A percentile compares a stretch with the other conserved stretches of the same genome.
These are phyloP conservation scores for Arxiozyma slooffiae DNA, from an alignment of 1,139 yeast genomes.

Conservation along the genomic window DNA sequence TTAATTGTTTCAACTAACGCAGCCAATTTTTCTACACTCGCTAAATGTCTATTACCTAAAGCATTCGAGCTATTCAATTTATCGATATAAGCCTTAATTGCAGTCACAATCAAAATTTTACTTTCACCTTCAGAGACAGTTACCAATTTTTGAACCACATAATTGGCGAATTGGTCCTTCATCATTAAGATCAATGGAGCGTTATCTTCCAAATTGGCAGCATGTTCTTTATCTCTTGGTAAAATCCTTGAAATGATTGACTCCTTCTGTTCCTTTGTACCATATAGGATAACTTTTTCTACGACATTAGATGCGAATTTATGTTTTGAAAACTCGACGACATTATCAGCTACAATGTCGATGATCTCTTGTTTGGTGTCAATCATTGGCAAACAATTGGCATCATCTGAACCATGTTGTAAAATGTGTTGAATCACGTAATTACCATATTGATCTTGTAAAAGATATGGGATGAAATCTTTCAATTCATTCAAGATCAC, in stretches of 20 bases:
- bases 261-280: constrained; percentile 52
- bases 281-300: constrained; percentile 80
- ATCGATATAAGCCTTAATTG: constrained; percentile 46
- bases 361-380: constrained; percentile 45
- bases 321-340: constrained; percentile 80
- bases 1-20: constrained; percentile 27
- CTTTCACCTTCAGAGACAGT: constrained; percentile 69
- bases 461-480: constrained; percentile 61
- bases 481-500: constrained; percentile 63
- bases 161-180: constrained; percentile 96
- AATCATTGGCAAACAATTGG: constrained; percentile 13
- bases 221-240: constrained; percentile 31
- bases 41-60: constrained; percentile 54
- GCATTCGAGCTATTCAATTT: constrained; percentile 26
- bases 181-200: constrained; percentile 76
- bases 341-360: constrained; percentile 43
- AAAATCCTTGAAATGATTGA: constrained; percentile 41
- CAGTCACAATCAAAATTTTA: constrained; percentile 49
- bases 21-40: constrained; percentile 74
- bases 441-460: constrained; percentile 95
- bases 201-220: constrained; percentile 41
- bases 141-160: constrained; percentile 88
- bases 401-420: constrained; percentile 53
- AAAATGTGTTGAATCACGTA: constrained; percentile 93
- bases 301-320: constrained; percentile 97